Evolutionary conservation across 2,329 filamentous ascomycete genomes (phyloP).

Genomic region (Penicillium sp.): DNA sequence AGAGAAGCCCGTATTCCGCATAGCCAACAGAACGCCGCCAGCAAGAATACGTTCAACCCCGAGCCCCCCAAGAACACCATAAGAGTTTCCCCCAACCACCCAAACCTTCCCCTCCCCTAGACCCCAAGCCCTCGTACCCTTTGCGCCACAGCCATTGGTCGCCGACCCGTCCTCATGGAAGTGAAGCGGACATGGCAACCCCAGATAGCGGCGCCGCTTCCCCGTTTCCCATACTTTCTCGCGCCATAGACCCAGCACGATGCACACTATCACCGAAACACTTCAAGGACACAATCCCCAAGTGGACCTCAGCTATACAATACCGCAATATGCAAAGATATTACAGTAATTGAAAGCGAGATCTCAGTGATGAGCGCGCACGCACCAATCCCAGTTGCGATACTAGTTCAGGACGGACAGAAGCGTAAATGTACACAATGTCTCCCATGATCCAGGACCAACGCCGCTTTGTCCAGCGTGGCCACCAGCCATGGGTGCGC

Average conservation of each 20-base stretch:
- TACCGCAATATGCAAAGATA: not conserved
- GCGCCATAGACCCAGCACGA: not conserved
- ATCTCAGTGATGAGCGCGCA: not conserved
- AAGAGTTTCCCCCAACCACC: not conserved
- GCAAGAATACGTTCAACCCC: not conserved
- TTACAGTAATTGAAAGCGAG: not conserved
- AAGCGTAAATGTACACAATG: slow-evolving; percentile 19
- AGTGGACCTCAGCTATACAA: not conserved
- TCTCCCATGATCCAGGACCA: slow-evolving; percentile 6
- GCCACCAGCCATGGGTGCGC: slow-evolving; percentile 16
- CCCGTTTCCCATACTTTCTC: not conserved
- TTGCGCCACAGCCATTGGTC: slow-evolving; percentile 39
- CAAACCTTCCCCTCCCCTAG: not conserved
- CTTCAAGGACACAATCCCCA: not conserved
- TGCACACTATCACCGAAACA: slow-evolving; percentile 14
- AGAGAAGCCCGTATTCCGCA: not conserved
- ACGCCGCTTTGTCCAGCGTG: not conserved
- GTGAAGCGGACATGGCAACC: slow-evolving; percentile 35
- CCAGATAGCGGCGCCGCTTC: slow-evolving; percentile 28
- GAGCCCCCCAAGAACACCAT: not conserved
- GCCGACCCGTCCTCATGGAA: slow-evolving; percentile 34
- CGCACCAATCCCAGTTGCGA: not conserved
- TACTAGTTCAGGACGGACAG: not conserved
- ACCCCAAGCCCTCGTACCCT: slow-evolving; percentile 5
- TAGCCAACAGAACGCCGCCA: slow-evolving; percentile 1